Evolutionary conservation across 345 rosid species (phyloP).

Genomic region (Rhizophora mangle): DNA sequence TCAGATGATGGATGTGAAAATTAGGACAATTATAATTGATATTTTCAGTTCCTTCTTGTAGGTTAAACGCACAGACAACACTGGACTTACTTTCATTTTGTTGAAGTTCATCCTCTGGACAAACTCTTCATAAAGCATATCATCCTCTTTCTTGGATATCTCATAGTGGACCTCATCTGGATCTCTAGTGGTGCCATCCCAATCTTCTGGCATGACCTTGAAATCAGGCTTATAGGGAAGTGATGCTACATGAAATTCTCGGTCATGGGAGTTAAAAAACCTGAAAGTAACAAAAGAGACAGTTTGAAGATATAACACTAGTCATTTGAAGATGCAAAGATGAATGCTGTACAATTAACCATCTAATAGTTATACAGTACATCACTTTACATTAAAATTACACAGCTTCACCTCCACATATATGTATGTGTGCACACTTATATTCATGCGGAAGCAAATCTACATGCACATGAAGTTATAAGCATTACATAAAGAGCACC

Average conservation of each 20-base stretch:
- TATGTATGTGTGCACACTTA: neutral
- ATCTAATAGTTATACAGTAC: neutral
- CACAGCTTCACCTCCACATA: neutral
- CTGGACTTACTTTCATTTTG: constrained; percentile 71
- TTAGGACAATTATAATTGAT: neutral
- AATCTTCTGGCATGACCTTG: constrained; percentile 98
- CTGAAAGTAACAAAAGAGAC: constrained; percentile 35
- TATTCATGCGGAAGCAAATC: too few species aligned
- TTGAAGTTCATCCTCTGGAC: constrained; percentile 77
- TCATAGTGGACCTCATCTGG: constrained; percentile 91
- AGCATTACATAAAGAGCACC: too few species aligned
- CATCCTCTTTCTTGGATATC: constrained; percentile 98
- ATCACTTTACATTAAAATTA: neutral
- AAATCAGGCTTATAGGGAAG: constrained; percentile 90
- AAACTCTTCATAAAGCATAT: constrained; percentile 79
- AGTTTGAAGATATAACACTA: neutral
- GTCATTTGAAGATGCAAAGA: neutral
- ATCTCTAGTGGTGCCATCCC: constrained; percentile 93
- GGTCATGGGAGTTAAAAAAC: constrained; percentile 76
- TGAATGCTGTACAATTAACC: neutral
- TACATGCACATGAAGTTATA: too few species aligned
- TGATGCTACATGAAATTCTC: constrained; percentile 95
- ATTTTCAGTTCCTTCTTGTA: constrained; percentile 7
- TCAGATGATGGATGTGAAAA: too few species aligned
- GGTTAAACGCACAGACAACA: neutral